A percentile compares a stretch with the other conserved stretches of the same genome.
phyloP scores from a whole-genome alignment of 2,329 filamentous ascomycete species.

The Penicillium sp. region DNA sequence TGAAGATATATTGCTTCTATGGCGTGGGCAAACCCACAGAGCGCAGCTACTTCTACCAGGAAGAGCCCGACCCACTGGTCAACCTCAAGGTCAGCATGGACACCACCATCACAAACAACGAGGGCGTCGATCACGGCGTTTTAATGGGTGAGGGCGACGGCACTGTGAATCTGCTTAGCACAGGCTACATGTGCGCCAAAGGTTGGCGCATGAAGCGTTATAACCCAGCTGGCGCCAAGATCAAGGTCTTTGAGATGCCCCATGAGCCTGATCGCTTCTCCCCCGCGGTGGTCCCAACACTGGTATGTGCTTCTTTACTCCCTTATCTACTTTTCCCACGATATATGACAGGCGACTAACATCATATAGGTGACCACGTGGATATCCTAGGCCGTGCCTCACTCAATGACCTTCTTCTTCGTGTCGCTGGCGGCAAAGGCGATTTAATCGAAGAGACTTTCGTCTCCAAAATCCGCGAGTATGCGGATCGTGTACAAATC shows the following conservation, averaged over 20 bases:
- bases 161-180: slow-evolving; percentile 87
- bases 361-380: slow-evolving; percentile 73
- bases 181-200: slow-evolving; percentile 94
- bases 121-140: slow-evolving; percentile 75
- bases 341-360: neutral
- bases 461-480: slow-evolving; percentile 77
- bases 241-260: slow-evolving; percentile 92
- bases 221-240: slow-evolving; percentile 77
- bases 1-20: slow-evolving; percentile 98
- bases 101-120: slow-evolving; percentile 48
- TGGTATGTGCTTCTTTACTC: slow-evolving; percentile 45
- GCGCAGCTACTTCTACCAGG: slow-evolving; percentile 85
- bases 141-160: slow-evolving; percentile 94
- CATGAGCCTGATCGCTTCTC: slow-evolving; percentile 93
- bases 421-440: slow-evolving; percentile 81
- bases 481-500: slow-evolving; percentile 80
- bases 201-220: slow-evolving; percentile 94
- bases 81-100: slow-evolving; percentile 56
- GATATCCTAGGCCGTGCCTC: slow-evolving; percentile 88
- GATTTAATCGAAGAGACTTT: slow-evolving; percentile 74
- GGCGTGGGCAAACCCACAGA: slow-evolving; percentile 91
- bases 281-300: slow-evolving; percentile 70
- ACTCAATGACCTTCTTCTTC: slow-evolving; percentile 85
- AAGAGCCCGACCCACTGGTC: slow-evolving; percentile 64
- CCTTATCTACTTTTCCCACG: neutral